A percentile compares a stretch with the other conserved stretches of the same genome.
phyloP scores from a whole-genome alignment of 176 grass and related monocot species.

The Cymbopogon citratus region DNA sequence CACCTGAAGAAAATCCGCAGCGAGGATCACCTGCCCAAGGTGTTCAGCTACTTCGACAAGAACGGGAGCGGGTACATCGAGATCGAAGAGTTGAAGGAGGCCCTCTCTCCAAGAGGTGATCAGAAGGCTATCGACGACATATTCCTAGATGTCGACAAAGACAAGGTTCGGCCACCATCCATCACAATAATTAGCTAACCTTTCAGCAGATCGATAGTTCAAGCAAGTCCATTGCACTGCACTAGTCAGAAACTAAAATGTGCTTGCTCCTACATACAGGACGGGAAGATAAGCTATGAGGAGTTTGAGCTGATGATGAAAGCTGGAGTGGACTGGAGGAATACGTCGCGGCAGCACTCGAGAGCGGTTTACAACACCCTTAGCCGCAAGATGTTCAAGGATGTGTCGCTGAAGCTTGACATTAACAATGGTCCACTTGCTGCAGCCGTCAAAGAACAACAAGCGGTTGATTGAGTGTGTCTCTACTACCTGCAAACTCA shows the following conservation, averaged over 20 bases:
- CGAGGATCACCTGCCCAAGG: conserved; percentile 72
- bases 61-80: conserved; percentile 77
- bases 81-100: conserved; percentile 80
- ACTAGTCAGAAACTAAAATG: neutral
- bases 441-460: conserved; percentile 15
- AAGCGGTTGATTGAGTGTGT: conserved; percentile 15
- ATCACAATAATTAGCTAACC: neutral
- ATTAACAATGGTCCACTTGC: neutral
- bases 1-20: conserved; percentile 82
- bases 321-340: conserved; percentile 81
- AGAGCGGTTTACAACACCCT: conserved; percentile 57
- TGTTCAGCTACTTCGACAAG: conserved; percentile 86
- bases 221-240: neutral
- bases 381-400: conserved; percentile 75
- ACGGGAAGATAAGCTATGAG: conserved; percentile 89
- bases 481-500: conserved; percentile 4
- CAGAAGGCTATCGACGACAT: conserved; percentile 75
- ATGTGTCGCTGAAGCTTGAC: conserved; percentile 34
- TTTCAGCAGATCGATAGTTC: neutral
- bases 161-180: conserved; percentile 41
- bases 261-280: conserved; percentile 25
- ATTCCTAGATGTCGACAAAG: conserved; percentile 66
- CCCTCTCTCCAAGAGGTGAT: conserved; percentile 52
- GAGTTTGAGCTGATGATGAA: conserved; percentile 94
- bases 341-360: conserved; percentile 67